These are phyloP conservation scores for Tuber calosporum DNA, from an alignment of 495 filamentous ascomycete genomes.

Conservation along the genomic window DNA sequence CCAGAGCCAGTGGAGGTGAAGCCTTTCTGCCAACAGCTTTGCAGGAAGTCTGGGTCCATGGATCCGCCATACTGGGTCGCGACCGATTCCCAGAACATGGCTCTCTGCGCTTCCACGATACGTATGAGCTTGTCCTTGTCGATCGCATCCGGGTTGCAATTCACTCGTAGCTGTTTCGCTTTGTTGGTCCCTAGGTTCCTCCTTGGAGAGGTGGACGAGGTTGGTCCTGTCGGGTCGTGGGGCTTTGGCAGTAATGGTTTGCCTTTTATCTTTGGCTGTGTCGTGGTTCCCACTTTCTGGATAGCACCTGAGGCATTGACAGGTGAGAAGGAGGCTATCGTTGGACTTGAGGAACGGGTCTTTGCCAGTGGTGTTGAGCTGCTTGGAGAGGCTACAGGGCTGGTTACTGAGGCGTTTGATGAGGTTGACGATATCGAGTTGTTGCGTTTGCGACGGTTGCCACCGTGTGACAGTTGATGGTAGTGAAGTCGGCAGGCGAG, in stretches of 20 bases:
- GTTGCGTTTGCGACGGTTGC: conserved; percentile 54
- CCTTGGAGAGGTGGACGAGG: conserved; percentile 18
- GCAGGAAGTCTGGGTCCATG: conserved; percentile 57
- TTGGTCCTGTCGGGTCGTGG: conserved; percentile 16
- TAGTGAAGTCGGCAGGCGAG: conserved; percentile 77
- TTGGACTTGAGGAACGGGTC: conserved; percentile 37
- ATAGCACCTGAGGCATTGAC: conserved; percentile 41
- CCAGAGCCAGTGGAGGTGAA: conserved; percentile 26
- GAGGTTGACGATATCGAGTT: conserved; percentile 48
- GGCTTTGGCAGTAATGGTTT: conserved; percentile 42
- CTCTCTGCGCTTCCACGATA: conserved; percentile 62
- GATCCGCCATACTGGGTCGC: conserved; percentile 62
- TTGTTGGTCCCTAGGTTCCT: conserved; percentile 25
- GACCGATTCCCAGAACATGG: conserved; percentile 64
- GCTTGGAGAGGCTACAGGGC: conserved; percentile 38
- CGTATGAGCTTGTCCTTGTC: conserved; percentile 61
- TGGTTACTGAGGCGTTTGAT: conserved; percentile 39
- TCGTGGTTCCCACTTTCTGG: conserved; percentile 36
- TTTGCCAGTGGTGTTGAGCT: conserved; percentile 35
- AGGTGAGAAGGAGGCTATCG: conserved; percentile 41
- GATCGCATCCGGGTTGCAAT: conserved; percentile 46
- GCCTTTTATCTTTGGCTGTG: conserved; percentile 38
- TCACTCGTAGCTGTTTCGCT: conserved; percentile 38
- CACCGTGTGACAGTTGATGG: conserved; percentile 74
- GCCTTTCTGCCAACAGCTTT: conserved; percentile 61